A percentile compares a stretch with the other conserved stretches of the same genome.
Evolutionary conservation across 495 filamentous ascomycete genomes (phyloP).

Genomic region (Penicillium canariense): DNA sequence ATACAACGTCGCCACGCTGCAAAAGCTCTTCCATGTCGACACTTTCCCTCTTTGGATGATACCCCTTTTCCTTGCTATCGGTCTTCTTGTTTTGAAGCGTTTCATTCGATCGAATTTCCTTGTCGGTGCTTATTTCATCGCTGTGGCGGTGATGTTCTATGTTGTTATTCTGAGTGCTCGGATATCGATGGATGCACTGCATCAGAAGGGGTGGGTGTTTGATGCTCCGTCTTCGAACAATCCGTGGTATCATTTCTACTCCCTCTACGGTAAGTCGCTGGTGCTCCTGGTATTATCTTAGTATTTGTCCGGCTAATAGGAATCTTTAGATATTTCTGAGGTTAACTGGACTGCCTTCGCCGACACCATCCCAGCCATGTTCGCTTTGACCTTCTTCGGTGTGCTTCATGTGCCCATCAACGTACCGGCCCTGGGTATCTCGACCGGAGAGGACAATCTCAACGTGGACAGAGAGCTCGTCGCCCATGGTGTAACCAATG

Average conservation of each 20-base stretch:
- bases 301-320: slow-evolving; percentile 3
- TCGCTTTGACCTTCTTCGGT: slow-evolving; percentile 95
- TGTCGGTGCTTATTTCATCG: slow-evolving; percentile 81
- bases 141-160: slow-evolving; percentile 79
- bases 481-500: slow-evolving; percentile 90
- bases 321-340: slow-evolving; percentile 58
- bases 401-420: slow-evolving; percentile 98
- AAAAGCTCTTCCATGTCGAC: slow-evolving; percentile 64
- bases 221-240: slow-evolving; percentile 75
- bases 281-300: background rate
- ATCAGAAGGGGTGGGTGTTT: slow-evolving; percentile 84
- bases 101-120: slow-evolving; percentile 77
- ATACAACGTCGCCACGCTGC: slow-evolving; percentile 72
- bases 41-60: slow-evolving; percentile 81
- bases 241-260: slow-evolving; percentile 97
- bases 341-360: slow-evolving; percentile 78
- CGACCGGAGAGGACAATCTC: slow-evolving; percentile 85
- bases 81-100: slow-evolving; percentile 71
- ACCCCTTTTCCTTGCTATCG: slow-evolving; percentile 71
- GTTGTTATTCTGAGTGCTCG: slow-evolving; percentile 64
- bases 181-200: slow-evolving; percentile 60
- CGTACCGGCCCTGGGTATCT: slow-evolving; percentile 85
- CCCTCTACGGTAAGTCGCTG: slow-evolving; percentile 70
- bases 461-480: slow-evolving; percentile 90
- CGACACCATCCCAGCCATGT: slow-evolving; percentile 87